Percentiles rank a stretch among this genome's conserved stretches.
phyloP scores from a whole-genome alignment of 2,329 filamentous ascomycete genomes.

The Myriosclerotinia scirpicola region DNA sequence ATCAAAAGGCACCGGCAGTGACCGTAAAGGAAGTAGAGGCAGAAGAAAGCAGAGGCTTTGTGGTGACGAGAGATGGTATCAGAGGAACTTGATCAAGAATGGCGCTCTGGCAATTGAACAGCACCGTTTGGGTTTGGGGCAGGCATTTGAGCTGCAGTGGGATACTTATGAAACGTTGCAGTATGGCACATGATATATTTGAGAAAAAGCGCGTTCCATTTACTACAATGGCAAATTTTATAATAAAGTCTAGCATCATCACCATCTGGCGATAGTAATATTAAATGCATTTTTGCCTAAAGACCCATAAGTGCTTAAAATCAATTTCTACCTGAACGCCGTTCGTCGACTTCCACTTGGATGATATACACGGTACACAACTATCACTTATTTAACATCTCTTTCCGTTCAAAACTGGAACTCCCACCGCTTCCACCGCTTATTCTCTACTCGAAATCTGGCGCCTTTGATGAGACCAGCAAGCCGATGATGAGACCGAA shows the following conservation, averaged over 20 bases:
- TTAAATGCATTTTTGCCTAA: conserved; percentile 26
- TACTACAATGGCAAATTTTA: conserved; percentile 29
- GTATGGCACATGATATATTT: neutral
- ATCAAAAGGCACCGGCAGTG: neutral
- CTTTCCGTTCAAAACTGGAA: conserved; percentile 1
- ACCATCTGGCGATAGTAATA: conserved; percentile 22
- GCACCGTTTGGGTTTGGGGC: neutral
- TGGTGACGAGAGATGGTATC: neutral
- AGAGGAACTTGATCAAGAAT: neutral
- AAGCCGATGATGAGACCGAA: conserved; percentile 96
- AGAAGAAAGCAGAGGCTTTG: neutral
- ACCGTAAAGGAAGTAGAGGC: neutral
- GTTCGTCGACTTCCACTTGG: conserved; percentile 24
- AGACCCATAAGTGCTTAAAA: conserved; percentile 26
- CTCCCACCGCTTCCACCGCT: neutral
- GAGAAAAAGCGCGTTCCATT: conserved; percentile 13
- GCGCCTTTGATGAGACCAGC: conserved; percentile 79
- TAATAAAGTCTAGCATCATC: conserved; percentile 34
- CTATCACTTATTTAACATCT: conserved; percentile 22
- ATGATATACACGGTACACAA: conserved; percentile 32
- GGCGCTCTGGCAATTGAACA: neutral
- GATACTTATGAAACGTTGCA: conserved; percentile 9
- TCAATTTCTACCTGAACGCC: conserved; percentile 33
- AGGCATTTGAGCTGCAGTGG: neutral
- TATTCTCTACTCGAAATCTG: conserved; percentile 56